Conservation (phyloP, 2,329 filamentous ascomycete genomes). For the Tolypocladium album region DNA sequence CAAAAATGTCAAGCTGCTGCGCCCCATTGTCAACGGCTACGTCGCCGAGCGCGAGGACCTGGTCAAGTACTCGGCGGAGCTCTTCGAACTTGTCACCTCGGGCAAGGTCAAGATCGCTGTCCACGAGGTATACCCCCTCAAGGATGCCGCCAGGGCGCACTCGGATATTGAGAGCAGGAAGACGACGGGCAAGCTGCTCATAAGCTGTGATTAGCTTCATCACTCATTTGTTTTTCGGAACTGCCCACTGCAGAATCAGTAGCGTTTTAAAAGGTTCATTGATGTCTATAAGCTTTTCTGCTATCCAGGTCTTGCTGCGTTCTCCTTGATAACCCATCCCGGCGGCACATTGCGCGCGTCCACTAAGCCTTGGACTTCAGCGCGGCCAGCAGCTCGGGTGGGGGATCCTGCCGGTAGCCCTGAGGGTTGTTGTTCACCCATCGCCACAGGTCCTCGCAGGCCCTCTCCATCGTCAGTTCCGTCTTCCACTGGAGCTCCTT, state of each 20-base stretch:
- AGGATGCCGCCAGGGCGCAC: slow-evolving; percentile 63
- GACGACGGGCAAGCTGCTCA: slow-evolving; percentile 73
- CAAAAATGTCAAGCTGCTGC: slow-evolving; percentile 69
- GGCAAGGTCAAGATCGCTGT: slow-evolving; percentile 63
- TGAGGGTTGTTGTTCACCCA: slow-evolving; percentile 97
- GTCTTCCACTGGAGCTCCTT: slow-evolving; percentile 89
- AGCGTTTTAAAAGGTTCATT: background rate
- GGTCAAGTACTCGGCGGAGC: slow-evolving; percentile 56
- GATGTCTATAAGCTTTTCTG: background rate
- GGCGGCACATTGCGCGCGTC: background rate
- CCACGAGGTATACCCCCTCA: slow-evolving; percentile 67
- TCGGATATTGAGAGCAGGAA: slow-evolving; percentile 69
- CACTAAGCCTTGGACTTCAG: slow-evolving; percentile 30
- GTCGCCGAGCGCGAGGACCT: slow-evolving; percentile 59
- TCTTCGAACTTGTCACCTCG: slow-evolving; percentile 61
- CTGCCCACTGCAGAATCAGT: background rate
- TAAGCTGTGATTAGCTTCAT: slow-evolving; percentile 45
- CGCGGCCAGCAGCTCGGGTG: slow-evolving; percentile 63
- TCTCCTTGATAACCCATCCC: background rate
- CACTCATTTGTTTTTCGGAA: background rate
- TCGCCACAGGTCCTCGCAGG: slow-evolving; percentile 87
- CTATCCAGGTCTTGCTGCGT: background rate
- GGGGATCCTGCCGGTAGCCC: slow-evolving; percentile 88
- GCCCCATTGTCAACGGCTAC: slow-evolving; percentile 66
- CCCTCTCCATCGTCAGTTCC: slow-evolving; percentile 79